A percentile compares a stretch with the other conserved stretches of the same genome.
Evolutionary conservation across 768 basidiomycete species (phyloP).

Genomic region (Terana coerulea): DNA sequence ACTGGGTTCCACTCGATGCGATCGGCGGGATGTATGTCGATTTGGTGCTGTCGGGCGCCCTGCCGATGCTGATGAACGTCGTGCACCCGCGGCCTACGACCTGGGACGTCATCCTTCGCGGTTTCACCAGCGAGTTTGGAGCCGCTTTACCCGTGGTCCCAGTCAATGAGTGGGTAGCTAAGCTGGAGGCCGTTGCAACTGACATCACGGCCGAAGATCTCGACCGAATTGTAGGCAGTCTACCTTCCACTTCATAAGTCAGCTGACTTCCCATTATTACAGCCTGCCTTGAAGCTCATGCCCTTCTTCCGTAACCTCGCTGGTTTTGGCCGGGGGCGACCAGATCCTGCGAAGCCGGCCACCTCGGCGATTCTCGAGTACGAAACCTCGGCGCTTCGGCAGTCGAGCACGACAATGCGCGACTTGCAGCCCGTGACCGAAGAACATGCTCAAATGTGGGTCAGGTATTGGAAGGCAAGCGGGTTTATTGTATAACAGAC

Average conservation of each 20-base stretch:
- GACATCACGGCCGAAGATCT: not conserved
- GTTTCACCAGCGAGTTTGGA: not conserved
- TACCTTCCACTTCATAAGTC: not conserved
- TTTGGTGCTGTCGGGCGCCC: not conserved
- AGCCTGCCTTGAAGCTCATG: constrained; percentile 12
- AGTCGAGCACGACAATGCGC: not conserved
- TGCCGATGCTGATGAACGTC: constrained; percentile 4
- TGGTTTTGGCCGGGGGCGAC: not conserved
- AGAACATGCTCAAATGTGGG: constrained; percentile 10
- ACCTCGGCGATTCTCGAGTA: not conserved
- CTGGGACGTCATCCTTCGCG: constrained; percentile 2
- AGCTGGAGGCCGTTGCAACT: not conserved
- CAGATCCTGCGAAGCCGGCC: not conserved
- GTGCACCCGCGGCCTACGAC: constrained; percentile 6
- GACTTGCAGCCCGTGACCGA: not conserved
- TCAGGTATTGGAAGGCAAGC: constrained; percentile 7
- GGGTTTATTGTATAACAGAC: not conserved
- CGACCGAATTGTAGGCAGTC: not conserved
- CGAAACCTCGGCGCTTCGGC: not conserved
- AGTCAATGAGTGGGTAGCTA: constrained; percentile 3
- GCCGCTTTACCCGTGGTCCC: not conserved
- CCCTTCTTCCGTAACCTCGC: constrained; percentile 7
- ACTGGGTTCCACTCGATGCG: constrained; percentile 11
- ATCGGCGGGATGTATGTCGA: constrained; percentile 1
- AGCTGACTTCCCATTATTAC: not conserved